Evolutionary conservation across 2,329 filamentous ascomycete genomes (phyloP).

Genomic region (Alternaria triticimaculans): DNA sequence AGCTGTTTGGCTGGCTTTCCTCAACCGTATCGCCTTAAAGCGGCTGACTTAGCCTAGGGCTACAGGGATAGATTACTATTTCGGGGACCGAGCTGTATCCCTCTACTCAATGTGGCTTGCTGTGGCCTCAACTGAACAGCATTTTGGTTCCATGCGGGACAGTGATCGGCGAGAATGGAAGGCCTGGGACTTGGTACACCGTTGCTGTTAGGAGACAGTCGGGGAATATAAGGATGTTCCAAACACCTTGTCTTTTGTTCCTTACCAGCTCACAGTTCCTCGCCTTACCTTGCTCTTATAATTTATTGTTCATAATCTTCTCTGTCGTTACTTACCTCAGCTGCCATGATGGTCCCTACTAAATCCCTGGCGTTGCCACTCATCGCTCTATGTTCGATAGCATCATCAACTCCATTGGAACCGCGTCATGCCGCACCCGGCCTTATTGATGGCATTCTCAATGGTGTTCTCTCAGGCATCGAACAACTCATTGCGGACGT

Average conservation of each 20-base stretch:
- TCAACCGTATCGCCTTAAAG: not conserved
- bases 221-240: constrained; percentile 7
- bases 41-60: not conserved
- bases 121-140: not conserved
- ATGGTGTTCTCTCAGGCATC: constrained; percentile 22
- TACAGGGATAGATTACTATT: constrained; percentile 6
- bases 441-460: constrained; percentile 34
- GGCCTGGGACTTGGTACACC: not conserved
- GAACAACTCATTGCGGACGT: constrained; percentile 38
- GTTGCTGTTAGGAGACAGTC: not conserved
- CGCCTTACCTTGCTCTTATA: not conserved
- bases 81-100: not conserved
- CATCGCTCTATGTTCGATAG: constrained; percentile 9
- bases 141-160: not conserved
- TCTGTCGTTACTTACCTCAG: not conserved
- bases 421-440: constrained; percentile 27
- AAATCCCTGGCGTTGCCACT: not conserved
- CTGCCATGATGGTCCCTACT: constrained; percentile 5
- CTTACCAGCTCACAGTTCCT: not conserved
- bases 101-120: constrained; percentile 2
- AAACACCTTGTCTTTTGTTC: not conserved
- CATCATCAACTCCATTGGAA: constrained; percentile 30
- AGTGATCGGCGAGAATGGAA: not conserved
- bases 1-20: constrained; percentile 1
- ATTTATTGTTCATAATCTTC: not conserved